Percentiles rank a stretch among this genome's conserved stretches.
phyloP scores from a whole-genome alignment of 306 rosid species.

The Urtica urens region DNA sequence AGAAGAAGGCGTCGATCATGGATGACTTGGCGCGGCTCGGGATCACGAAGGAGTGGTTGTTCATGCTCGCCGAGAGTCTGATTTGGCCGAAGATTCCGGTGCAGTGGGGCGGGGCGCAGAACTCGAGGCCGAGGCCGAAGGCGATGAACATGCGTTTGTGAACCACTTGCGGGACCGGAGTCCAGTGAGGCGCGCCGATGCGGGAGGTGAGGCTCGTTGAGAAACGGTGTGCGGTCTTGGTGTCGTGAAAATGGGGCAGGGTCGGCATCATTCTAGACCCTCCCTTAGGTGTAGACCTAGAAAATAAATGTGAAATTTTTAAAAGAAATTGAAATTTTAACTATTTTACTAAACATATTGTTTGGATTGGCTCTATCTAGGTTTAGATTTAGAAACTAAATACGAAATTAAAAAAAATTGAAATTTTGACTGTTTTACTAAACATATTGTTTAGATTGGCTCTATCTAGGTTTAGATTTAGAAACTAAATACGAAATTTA shows the following conservation, averaged over 20 bases:
- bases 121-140: conserved; percentile 18
- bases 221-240: conserved; percentile 39
- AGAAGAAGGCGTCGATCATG: conserved; percentile 34
- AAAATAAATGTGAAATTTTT: too few relatives aligned
- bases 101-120: conserved; percentile 27
- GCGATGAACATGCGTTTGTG: conserved; percentile 48
- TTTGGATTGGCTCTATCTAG: too few relatives aligned
- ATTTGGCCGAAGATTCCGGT: neutral
- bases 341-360: too few relatives aligned
- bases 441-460: too few relatives aligned
- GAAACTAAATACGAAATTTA: too few relatives aligned
- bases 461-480: too few relatives aligned
- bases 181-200: conserved; percentile 37
- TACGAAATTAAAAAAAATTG: too few relatives aligned
- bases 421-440: too few relatives aligned
- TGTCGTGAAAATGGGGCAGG: conserved; percentile 30
- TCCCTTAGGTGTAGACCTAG: too few relatives aligned
- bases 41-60: conserved; percentile 45
- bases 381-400: too few relatives aligned
- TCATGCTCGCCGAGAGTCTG: conserved; percentile 48
- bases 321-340: too few relatives aligned
- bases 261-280: conserved; percentile 41
- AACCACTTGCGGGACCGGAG: conserved; percentile 27
- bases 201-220: conserved; percentile 27
- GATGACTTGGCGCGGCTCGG: conserved; percentile 33